phyloP scores from a whole-genome alignment of 345 rosid genomes.

The Dimocarpus longan region DNA sequence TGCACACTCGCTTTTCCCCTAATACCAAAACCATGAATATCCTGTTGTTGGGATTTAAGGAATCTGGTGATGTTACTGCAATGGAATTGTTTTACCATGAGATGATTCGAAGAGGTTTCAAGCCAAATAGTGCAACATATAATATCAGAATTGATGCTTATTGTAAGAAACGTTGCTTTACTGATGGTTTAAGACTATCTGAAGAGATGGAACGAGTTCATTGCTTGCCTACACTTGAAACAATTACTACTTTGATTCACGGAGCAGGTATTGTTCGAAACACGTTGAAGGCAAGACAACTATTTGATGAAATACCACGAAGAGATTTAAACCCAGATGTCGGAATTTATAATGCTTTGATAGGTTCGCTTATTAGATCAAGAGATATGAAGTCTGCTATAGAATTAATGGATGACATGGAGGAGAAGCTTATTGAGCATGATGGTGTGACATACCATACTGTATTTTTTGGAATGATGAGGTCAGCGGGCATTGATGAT shows the following conservation, averaged over 20 bases:
- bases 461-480: constrained; percentile 69
- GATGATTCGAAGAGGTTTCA: constrained; percentile 72
- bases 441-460: constrained; percentile 74
- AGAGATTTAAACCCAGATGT: constrained; percentile 58
- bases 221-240: constrained; percentile 51
- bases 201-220: constrained; percentile 65
- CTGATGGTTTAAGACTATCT: constrained; percentile 70
- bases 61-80: constrained; percentile 70
- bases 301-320: constrained; percentile 61
- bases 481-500: constrained; percentile 50
- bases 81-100: constrained; percentile 84
- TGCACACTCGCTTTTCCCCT: constrained; percentile 58
- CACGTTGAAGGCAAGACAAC: constrained; percentile 54
- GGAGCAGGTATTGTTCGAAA: constrained; percentile 77
- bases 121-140: constrained; percentile 55
- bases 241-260: constrained; percentile 79
- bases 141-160: constrained; percentile 77
- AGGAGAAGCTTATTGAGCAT: constrained; percentile 47
- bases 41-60: constrained; percentile 77
- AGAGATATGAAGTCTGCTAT: constrained; percentile 58
- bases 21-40: constrained; percentile 82
- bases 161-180: constrained; percentile 72
- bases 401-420: constrained; percentile 74
- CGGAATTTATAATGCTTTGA: constrained; percentile 81
- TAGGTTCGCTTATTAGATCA: constrained; percentile 52